phyloP scores from a whole-genome alignment of 2,329 filamentous ascomycete genomes.

The Penicillium sp. region DNA sequence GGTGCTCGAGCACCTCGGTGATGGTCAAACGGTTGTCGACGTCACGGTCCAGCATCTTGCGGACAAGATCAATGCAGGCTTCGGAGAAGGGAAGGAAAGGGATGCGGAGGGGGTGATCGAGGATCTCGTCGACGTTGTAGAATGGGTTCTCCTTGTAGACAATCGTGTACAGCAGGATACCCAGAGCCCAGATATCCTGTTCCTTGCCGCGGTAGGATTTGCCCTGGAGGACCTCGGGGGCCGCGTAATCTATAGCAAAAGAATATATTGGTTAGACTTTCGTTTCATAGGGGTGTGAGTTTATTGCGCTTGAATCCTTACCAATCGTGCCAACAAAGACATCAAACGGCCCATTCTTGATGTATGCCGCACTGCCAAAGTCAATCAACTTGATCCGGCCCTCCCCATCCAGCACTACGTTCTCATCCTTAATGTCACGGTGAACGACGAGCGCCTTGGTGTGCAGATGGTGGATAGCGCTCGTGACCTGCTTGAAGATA shows the following conservation, averaged over 20 bases:
- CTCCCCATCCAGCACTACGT: slow-evolving; percentile 92
- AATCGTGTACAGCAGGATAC: slow-evolving; percentile 96
- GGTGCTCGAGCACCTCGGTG: slow-evolving; percentile 80
- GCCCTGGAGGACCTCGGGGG: slow-evolving; percentile 94
- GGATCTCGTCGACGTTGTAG: slow-evolving; percentile 98
- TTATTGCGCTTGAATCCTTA: slow-evolving; percentile 49
- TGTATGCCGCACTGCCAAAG: slow-evolving; percentile 96
- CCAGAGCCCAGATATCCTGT: slow-evolving; percentile 97
- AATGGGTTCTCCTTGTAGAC: slow-evolving; percentile 99
- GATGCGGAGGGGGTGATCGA: slow-evolving; percentile 91
- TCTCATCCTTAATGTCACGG: slow-evolving; percentile 98
- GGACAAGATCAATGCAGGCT: slow-evolving; percentile 87
- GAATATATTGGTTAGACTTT: neutral
- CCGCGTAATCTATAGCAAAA: slow-evolving; percentile 76
- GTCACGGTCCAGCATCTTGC: slow-evolving; percentile 89
- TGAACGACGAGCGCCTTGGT: slow-evolving; percentile 90
- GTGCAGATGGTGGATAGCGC: slow-evolving; percentile 88
- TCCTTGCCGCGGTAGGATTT: slow-evolving; percentile 92
- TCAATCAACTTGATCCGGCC: slow-evolving; percentile 96
- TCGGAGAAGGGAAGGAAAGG: slow-evolving; percentile 70
- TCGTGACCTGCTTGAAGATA: slow-evolving; percentile 92
- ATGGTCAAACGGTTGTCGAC: slow-evolving; percentile 83
- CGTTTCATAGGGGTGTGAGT: neutral
- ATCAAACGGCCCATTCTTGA: slow-evolving; percentile 97
- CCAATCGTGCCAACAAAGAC: slow-evolving; percentile 99